Base-by-base conservation (phyloP, 2,329 filamentous ascomycete species). In the Fusarium armeniacum region DNA sequence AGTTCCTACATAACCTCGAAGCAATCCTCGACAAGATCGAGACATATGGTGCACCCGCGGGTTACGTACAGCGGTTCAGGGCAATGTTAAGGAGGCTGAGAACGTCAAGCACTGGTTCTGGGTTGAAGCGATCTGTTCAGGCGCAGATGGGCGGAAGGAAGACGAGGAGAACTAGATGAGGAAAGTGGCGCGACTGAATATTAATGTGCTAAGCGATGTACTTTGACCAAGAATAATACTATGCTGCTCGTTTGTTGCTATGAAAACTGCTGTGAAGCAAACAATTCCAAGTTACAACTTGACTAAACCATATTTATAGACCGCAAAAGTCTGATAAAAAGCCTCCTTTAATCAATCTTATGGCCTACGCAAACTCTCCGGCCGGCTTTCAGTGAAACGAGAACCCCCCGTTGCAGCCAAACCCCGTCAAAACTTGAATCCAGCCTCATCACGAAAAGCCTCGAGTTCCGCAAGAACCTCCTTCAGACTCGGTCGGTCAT, bases 401-500 rank as follows among this genome's bases (percentile, higher is more conserved):
- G 33, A 52, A n/a, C 18, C 24, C 18, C 24, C 15, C 43, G 22
- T 50, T 33, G n/a, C 45, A 49, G 45, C 18, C 13, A 12, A 18
- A 43, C 20, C 16, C 24, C n/a, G n/a, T 73, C 52, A 73, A 54
- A 65, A 53, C 15, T 51, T 35, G 24, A 73, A 49, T 36, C 64
- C 65, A 16, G 62, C 58, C 33, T 73, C 69, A 30, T 74, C 63
- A 26, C 69, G 72, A 40, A 75, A 81, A 6, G 67, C 65, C 38
- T 74, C 62, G 10, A 81, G 70, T 16, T 76, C 76, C 16, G 75
- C 60, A 32, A 74, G 67, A 36, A 87, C 83, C 63, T 87, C 80
- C 40, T 74, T 76, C 46, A 87, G 71, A 11, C 70, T 83, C 2
- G 86, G 85, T 9, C 86, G 79, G 30, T 79, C 75, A 67, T 83